Conservation (phyloP, 805 yeast genomes). For the Kregervanrija delftensis region DNA sequence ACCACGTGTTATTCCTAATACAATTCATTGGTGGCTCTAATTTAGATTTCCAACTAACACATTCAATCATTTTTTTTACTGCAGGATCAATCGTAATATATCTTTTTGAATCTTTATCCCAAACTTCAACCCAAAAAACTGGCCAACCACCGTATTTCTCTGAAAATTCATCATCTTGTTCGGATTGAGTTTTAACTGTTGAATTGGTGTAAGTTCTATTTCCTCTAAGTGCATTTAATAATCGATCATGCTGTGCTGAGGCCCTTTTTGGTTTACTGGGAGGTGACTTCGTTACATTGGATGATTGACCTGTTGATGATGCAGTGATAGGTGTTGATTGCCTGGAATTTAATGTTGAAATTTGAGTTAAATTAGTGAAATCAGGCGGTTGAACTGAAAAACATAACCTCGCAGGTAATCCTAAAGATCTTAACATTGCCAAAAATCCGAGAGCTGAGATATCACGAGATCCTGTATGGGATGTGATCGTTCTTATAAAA, state of each 20-base stretch:
- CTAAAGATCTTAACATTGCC: constrained; percentile 61
- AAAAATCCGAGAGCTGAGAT: constrained; percentile 85
- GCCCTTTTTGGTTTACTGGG: constrained; percentile 1
- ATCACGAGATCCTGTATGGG: constrained; percentile 66
- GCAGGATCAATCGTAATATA: constrained; percentile 90
- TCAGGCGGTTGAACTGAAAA: constrained; percentile 91
- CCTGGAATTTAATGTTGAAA: too few relatives aligned
- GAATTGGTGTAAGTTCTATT: constrained; percentile 16
- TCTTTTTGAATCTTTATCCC: constrained; percentile 64
- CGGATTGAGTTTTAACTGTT: constrained; percentile 1
- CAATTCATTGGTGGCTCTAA: constrained; percentile 61
- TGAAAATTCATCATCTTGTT: constrained; percentile 2
- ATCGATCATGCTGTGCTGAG: constrained; percentile 22
- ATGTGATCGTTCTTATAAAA: constrained; percentile 37
- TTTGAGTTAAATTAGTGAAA: constrained; percentile 38
- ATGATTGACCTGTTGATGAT: background rate
- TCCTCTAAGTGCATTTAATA: constrained; percentile 22
- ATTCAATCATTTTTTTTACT: constrained; percentile 56
- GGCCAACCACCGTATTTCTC: constrained; percentile 39
- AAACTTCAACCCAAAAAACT: constrained; percentile 89
- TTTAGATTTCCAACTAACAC: constrained; percentile 43
- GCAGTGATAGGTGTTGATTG: background rate
- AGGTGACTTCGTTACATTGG: background rate
- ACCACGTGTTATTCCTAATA: constrained; percentile 51
- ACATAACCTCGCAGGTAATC: constrained; percentile 65